Conservation (phyloP, 352 stramenopile species). For the Phytopythium sindhum region DNA sequence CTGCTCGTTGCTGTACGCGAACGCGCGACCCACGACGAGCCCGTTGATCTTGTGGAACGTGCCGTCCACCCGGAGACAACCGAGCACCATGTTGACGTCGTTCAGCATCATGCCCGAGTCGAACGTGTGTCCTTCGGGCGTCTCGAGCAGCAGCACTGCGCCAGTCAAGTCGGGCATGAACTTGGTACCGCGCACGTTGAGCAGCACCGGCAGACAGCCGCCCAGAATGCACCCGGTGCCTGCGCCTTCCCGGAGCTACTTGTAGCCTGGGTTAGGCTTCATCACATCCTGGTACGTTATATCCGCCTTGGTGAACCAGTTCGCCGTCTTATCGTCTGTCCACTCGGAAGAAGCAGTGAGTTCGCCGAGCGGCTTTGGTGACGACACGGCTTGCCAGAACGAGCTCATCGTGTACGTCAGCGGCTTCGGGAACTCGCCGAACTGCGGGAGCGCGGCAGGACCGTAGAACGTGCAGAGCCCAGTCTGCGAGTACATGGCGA, state of each 20-base stretch:
- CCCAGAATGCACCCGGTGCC: slow-evolving; percentile 37
- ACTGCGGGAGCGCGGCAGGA: slow-evolving; percentile 45
- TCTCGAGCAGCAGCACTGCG: slow-evolving; percentile 53
- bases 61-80: slow-evolving; percentile 38
- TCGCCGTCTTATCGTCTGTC: slow-evolving; percentile 60
- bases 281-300: slow-evolving; percentile 35
- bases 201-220: slow-evolving; percentile 50
- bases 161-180: slow-evolving; percentile 41
- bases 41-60: slow-evolving; percentile 48
- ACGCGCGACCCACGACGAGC: slow-evolving; percentile 49
- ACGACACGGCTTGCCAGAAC: slow-evolving; percentile 32
- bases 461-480: slow-evolving; percentile 60
- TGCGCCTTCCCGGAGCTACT: slow-evolving; percentile 35
- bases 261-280: slow-evolving; percentile 40
- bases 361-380: slow-evolving; percentile 21
- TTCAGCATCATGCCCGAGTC: slow-evolving; percentile 48
- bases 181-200: slow-evolving; percentile 48
- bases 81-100: slow-evolving; percentile 45
- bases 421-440: slow-evolving; percentile 53
- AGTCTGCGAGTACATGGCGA: slow-evolving; percentile 39
- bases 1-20: slow-evolving; percentile 32
- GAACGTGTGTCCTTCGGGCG: slow-evolving; percentile 42
- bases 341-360: slow-evolving; percentile 41
- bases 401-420: slow-evolving; percentile 40
- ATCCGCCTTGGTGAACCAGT: slow-evolving; percentile 51